Percentiles rank a stretch among this genome's conserved stretches.
Evolutionary conservation across 2,329 filamentous ascomycete species (phyloP).

Genomic region (Cytospora piceicola): DNA sequence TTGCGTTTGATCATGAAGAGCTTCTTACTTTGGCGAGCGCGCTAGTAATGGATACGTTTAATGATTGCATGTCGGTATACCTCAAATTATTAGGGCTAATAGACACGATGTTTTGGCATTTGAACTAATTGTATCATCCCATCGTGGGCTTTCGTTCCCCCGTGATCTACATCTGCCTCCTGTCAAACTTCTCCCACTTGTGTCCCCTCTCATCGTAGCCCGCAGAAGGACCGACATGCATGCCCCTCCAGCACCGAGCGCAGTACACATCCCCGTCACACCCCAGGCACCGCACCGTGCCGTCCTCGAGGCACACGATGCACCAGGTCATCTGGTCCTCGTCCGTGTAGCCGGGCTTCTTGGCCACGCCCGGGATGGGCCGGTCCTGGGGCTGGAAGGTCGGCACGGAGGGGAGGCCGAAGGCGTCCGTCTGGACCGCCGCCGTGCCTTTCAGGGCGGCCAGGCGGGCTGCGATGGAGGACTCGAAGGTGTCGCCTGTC

Average conservation of each 20-base stretch:
- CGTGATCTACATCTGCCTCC: conserved; percentile 5
- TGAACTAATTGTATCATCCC: not conserved
- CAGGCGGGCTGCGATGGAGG: conserved; percentile 56
- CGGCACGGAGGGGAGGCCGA: conserved; percentile 55
- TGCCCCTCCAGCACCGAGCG: conserved; percentile 77
- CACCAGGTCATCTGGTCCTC: conserved; percentile 80
- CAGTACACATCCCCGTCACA: conserved; percentile 78
- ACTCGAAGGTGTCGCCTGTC: conserved; percentile 42
- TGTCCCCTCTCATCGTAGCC: conserved; percentile 74
- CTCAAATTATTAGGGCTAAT: not conserved
- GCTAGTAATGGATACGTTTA: conserved; percentile 1
- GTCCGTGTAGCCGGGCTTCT: conserved; percentile 59
- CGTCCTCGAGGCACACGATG: conserved; percentile 80
- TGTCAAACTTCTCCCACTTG: conserved; percentile 60
- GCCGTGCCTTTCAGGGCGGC: conserved; percentile 51
- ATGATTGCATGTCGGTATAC: conserved; percentile 19
- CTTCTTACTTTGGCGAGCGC: conserved; percentile 1
- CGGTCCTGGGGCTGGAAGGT: conserved; percentile 52
- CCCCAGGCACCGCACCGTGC: conserved; percentile 70
- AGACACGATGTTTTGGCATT: not conserved
- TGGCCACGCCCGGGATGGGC: conserved; percentile 44
- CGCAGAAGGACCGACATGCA: conserved; percentile 71
- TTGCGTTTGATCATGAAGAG: not conserved
- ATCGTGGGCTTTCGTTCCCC: not conserved
- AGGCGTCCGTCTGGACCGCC: conserved; percentile 39